These are phyloP conservation scores for Populus deltoides DNA, from an alignment of 345 rosid species.

Conservation along the genomic window DNA sequence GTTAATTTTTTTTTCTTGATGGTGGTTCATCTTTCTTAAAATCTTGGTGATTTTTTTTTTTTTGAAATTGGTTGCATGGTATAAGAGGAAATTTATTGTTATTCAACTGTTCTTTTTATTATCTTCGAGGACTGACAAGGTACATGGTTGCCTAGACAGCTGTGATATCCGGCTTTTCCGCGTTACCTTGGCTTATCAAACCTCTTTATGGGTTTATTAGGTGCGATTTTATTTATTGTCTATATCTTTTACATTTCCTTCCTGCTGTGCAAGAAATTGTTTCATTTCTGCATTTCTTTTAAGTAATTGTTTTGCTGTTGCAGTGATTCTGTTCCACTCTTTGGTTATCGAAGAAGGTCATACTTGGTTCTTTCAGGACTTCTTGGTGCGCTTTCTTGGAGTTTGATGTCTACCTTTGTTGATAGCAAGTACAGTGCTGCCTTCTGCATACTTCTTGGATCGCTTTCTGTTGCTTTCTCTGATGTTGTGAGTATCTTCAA, in stretches of 20 bases:
- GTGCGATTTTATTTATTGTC: slow-evolving; percentile 32
- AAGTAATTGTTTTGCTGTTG: slow-evolving; percentile 15
- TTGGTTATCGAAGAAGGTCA: slow-evolving; percentile 96
- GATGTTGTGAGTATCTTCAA: slow-evolving; percentile 67
- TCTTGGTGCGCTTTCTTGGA: slow-evolving; percentile 96
- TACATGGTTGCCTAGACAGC: slow-evolving; percentile 82
- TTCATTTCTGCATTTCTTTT: slow-evolving; percentile 13
- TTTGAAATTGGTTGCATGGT: not conserved
- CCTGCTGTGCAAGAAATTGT: not conserved
- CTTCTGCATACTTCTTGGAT: slow-evolving; percentile 79
- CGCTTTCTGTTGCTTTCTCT: slow-evolving; percentile 95
- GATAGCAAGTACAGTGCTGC: slow-evolving; percentile 85
- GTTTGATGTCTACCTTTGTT: slow-evolving; percentile 87
- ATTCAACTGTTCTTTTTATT: not conserved
- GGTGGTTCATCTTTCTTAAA: not conserved
- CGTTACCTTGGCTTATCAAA: slow-evolving; percentile 95
- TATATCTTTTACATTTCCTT: not conserved
- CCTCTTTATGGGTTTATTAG: slow-evolving; percentile 94
- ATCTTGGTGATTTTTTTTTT: not conserved
- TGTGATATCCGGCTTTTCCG: slow-evolving; percentile 84
- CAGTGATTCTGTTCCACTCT: slow-evolving; percentile 89
- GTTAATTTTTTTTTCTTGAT: not conserved
- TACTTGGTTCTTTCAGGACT: slow-evolving; percentile 92
- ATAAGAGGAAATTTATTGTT: not conserved
- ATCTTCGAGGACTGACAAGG: slow-evolving; percentile 43